A percentile compares a stretch with the other conserved stretches of the same genome.
Conservation (phyloP, 768 basidiomycete genomes). For the Grammothele lineata region DNA sequence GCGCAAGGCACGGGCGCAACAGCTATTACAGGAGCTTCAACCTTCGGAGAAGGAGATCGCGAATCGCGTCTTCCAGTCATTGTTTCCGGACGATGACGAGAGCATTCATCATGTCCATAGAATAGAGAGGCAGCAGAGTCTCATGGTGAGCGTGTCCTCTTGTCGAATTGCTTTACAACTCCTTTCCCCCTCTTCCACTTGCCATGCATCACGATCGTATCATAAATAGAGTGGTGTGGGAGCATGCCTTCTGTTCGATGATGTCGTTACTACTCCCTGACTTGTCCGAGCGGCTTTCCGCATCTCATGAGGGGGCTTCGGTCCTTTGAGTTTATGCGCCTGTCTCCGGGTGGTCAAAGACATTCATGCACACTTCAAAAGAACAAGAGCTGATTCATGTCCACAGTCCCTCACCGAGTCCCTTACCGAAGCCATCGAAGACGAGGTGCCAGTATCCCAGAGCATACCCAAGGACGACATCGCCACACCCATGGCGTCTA, state of each 20-base stretch:
- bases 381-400: not conserved
- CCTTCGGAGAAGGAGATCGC: constrained; percentile 65
- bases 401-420: constrained; percentile 43
- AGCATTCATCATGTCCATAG: constrained; percentile 38
- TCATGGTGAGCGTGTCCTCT: constrained; percentile 40
- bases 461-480: constrained; percentile 23
- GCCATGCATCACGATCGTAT: not conserved
- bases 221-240: too few species aligned
- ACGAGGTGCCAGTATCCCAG: constrained; percentile 40
- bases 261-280: too few species aligned
- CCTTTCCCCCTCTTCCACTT: too few species aligned
- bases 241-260: too few species aligned
- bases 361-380: too few species aligned
- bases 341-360: too few species aligned
- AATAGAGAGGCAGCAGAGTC: constrained; percentile 49
- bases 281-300: too few species aligned
- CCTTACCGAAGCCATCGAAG: constrained; percentile 43
- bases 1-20: constrained; percentile 47
- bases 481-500: constrained; percentile 9
- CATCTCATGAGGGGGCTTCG: too few species aligned
- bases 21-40: constrained; percentile 51
- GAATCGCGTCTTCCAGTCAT: constrained; percentile 57
- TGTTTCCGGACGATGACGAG: constrained; percentile 51
- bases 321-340: too few species aligned
- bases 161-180: not conserved